Conservation (phyloP, 1,284 basidiomycete species). For the Volvariella volvacea region DNA sequence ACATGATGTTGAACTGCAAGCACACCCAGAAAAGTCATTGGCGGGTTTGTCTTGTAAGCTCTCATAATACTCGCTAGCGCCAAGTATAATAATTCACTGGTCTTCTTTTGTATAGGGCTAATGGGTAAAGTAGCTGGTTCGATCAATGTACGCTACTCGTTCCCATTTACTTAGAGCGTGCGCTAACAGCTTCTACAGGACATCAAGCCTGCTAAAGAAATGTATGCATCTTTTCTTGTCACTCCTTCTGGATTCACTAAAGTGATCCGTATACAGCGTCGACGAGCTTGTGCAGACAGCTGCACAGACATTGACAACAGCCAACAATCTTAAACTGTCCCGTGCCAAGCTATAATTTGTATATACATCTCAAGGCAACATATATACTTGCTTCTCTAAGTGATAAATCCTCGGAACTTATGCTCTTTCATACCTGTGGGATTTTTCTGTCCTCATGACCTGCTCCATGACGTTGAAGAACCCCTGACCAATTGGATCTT, state of each 20-base stretch:
- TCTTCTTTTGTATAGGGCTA: conserved; percentile 42
- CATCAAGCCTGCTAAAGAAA: conserved; percentile 75
- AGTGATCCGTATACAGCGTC: conserved; percentile 40
- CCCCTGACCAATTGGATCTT: too few species aligned
- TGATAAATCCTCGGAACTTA: too few species aligned
- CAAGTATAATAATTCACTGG: conserved; percentile 2
- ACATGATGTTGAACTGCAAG: conserved; percentile 65
- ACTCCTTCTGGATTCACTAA: too few species aligned
- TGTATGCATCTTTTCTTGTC: conserved; percentile 39
- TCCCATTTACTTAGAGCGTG: conserved; percentile 3
- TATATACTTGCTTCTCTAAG: too few species aligned
- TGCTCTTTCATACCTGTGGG: too few species aligned
- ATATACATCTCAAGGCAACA: background rate
- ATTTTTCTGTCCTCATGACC: background rate
- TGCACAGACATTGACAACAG: conserved; percentile 34
- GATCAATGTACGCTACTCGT: conserved; percentile 45
- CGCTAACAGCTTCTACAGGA: conserved; percentile 33
- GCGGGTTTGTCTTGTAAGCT: conserved; percentile 54
- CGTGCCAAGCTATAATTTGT: conserved; percentile 37
- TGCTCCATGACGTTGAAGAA: background rate
- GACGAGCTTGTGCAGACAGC: conserved; percentile 66
- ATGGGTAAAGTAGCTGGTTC: conserved; percentile 85
- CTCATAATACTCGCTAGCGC: too few species aligned
- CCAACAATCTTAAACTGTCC: conserved; percentile 21
- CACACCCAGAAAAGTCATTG: conserved; percentile 61